Base-by-base conservation (phyloP, 306 rosid species). In the Rosa lucieae region DNA sequence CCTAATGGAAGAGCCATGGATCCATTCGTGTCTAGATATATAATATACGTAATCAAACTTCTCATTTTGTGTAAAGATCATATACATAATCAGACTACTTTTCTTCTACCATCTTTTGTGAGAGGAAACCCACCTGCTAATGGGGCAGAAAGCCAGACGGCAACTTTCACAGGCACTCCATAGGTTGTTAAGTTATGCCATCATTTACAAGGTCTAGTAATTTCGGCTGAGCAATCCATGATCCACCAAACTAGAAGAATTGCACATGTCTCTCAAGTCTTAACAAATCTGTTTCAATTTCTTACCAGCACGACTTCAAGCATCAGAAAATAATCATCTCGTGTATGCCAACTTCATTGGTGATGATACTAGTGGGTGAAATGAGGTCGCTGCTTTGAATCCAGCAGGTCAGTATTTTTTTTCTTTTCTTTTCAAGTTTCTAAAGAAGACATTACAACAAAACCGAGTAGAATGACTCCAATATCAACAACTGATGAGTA, bases 11-110 rank as follows among this genome's bases (percentile, higher is more conserved):
- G 17, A 40, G 39, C 58, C 13, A 61, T 26, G 18, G 56, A 43
- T 23, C 44, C 2, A 1, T 75, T 75, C 23, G 14, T 46, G 59
- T 75, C 47, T 75, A 75, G 71, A 17, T 76, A 62, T 10, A n/a
- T 61, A 6, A 17, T 29, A 44, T 17, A 29, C 18, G 61, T 46
- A 68, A 59, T 61, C 58, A 29, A 5, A 77, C 73, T 49, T 15
- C 12, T 39, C 18, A 26, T 51, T 26, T 67, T 29, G 20, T 46
- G 37, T 49, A 6, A 3, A 63, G 61, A 39, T 51, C 56, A 8
- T 56, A 46, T 48, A 26, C 42, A 71, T 56, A n/a, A 18, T 42
- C 51, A 20, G 73, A 42, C 35, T 10, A 20, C 46, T 43, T 20
- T 69, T 69, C 35, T n/a, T 69, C 11, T 68, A n/a, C 21, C 0